Percentiles rank a stretch among this genome's conserved stretches.
phyloP scores from a whole-genome alignment of 2,329 filamentous ascomycete species.

The Fusarium oxysporum region DNA sequence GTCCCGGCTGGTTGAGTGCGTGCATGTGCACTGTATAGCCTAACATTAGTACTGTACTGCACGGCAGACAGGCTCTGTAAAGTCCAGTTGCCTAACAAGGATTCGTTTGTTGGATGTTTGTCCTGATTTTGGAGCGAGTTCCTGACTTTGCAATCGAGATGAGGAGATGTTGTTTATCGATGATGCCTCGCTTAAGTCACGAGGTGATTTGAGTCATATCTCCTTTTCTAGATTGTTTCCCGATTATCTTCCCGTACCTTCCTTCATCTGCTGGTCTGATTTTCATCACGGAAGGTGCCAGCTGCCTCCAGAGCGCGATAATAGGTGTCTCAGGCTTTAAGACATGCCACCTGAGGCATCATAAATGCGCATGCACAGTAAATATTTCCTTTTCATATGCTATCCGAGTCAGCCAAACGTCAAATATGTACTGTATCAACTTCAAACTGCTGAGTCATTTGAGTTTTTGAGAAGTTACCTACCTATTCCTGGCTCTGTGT shows the following conservation, averaged over 20 bases:
- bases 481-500: conserved; percentile 9
- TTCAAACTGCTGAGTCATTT: not conserved
- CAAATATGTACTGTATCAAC: not conserved
- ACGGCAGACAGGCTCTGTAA: not conserved
- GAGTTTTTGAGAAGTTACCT: not conserved
- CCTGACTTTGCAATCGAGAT: conserved; percentile 8
- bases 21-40: not conserved
- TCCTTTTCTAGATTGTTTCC: not conserved
- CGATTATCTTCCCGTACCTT: conserved; percentile 1
- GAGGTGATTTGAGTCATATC: conserved; percentile 1
- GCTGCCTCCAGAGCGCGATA: not conserved
- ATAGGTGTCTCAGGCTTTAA: not conserved
- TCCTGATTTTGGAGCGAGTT: conserved; percentile 7
- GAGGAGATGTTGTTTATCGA: not conserved
- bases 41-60: not conserved
- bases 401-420: not conserved
- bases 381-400: not conserved
- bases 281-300: not conserved
- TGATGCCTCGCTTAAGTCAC: conserved; percentile 5
- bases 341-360: conserved; percentile 10
- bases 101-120: conserved; percentile 6
- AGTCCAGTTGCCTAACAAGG: conserved; percentile 1
- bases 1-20: conserved; percentile 26
- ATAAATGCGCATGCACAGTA: not conserved
- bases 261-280: not conserved